Percentiles rank a stretch among this genome's conserved stretches.
These are phyloP conservation scores for Coemansia sp. DNA, from an alignment of 192 early-diverging fungal species.

Conservation along the genomic window DNA sequence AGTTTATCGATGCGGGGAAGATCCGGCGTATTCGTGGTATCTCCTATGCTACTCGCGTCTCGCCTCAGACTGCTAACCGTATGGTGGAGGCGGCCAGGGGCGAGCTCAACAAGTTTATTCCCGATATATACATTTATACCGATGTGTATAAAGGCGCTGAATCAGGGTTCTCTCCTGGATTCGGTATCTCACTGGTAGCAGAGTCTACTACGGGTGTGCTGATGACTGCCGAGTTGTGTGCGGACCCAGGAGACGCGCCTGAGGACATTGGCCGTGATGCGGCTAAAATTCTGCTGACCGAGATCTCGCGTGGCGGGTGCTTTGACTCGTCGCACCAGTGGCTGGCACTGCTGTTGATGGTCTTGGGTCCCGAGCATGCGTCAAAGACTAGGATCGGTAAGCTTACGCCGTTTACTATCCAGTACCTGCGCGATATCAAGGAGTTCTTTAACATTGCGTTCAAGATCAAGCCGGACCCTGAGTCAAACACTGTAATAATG, in stretches of 20 bases:
- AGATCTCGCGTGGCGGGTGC: constrained; percentile 88
- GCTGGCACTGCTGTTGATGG: constrained; percentile 84
- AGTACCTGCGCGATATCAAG: constrained; percentile 89
- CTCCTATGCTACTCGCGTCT: constrained; percentile 88
- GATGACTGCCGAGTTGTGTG: constrained; percentile 86
- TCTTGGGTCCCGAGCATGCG: constrained; percentile 90
- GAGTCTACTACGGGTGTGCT: constrained; percentile 86
- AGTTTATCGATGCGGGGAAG: constrained; percentile 81
- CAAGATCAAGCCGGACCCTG: constrained; percentile 84
- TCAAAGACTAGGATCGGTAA: constrained; percentile 84
- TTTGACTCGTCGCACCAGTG: constrained; percentile 91
- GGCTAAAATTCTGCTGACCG: constrained; percentile 77
- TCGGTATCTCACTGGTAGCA: constrained; percentile 88
- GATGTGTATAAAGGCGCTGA: constrained; percentile 98
- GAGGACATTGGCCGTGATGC: constrained; percentile 87
- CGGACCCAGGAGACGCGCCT: constrained; percentile 77
- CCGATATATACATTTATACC: constrained; percentile 97
- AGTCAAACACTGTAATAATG: constrained; percentile 72
- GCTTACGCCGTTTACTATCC: constrained; percentile 89
- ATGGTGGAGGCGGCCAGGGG: constrained; percentile 85
- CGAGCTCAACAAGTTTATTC: constrained; percentile 90
- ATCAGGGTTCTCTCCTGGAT: constrained; percentile 90
- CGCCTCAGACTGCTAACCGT: constrained; percentile 94
- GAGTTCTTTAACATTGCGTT: constrained; percentile 90
- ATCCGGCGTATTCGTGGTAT: constrained; percentile 96